Conservation (phyloP, 768 basidiomycete species). For the Lepiota venenata region DNA sequence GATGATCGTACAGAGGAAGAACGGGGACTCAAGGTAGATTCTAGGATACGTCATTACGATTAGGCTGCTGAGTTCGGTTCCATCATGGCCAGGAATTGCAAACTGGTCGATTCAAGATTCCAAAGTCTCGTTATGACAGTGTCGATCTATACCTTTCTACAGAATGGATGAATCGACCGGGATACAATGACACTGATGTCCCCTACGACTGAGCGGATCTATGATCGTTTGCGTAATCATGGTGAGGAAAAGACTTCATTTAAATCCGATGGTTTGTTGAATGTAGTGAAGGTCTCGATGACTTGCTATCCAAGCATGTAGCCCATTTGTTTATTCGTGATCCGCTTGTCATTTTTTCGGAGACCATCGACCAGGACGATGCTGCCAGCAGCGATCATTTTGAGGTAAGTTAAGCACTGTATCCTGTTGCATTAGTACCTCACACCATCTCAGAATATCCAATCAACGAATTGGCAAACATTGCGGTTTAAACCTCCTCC, state of each 20-base stretch:
- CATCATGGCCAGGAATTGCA: slow-evolving; percentile 62
- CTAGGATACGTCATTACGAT: background rate
- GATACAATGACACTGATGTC: slow-evolving; percentile 87
- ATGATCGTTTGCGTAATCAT: slow-evolving; percentile 66
- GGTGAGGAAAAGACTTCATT: slow-evolving; percentile 44
- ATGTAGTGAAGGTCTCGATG: slow-evolving; percentile 60
- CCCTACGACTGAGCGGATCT: slow-evolving; percentile 78
- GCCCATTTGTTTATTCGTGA: slow-evolving; percentile 97
- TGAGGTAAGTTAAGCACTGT: slow-evolving; percentile 52
- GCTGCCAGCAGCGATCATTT: slow-evolving; percentile 88
- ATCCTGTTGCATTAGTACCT: background rate
- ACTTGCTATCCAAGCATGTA: slow-evolving; percentile 84
- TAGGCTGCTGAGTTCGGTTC: slow-evolving; percentile 7
- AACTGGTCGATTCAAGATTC: slow-evolving; percentile 72
- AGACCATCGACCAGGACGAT: slow-evolving; percentile 93
- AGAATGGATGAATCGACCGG: slow-evolving; percentile 82
- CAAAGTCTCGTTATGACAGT: slow-evolving; percentile 97
- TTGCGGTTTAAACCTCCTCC: slow-evolving; percentile 98
- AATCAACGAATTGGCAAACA: slow-evolving; percentile 99
- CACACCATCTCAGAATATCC: slow-evolving; percentile 70
- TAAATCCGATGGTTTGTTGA: background rate
- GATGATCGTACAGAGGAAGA: slow-evolving; percentile 97
- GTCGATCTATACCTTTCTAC: slow-evolving; percentile 92
- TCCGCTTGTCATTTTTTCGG: slow-evolving; percentile 92
- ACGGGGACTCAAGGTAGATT: slow-evolving; percentile 73